These are phyloP conservation scores for Euryodendron excelsum DNA, from an alignment of 148 eudicot genomes.

Conservation along the genomic window DNA sequence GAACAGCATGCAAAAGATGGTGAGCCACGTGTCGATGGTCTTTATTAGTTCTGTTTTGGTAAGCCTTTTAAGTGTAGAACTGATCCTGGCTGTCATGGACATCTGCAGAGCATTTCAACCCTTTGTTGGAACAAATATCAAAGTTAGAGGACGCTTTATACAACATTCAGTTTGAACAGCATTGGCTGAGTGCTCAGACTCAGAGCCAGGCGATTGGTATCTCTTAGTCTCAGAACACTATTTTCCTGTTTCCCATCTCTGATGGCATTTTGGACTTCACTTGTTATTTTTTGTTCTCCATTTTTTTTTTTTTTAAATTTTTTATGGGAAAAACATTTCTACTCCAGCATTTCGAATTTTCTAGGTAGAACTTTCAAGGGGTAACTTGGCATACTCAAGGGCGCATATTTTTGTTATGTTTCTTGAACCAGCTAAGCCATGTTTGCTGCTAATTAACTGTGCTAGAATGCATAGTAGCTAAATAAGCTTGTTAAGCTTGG, in stretches of 20 bases:
- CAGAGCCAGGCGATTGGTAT: conserved; percentile 92
- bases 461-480: no score
- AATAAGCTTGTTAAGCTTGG: no score
- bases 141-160: conserved; percentile 84
- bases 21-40: conserved; percentile 20
- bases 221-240: background rate
- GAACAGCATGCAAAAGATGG: conserved; percentile 98
- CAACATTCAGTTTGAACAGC: conserved; percentile 95
- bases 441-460: no score
- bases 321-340: background rate
- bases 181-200: conserved; percentile 91
- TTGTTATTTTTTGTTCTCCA: background rate
- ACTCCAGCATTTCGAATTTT: background rate
- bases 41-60: background rate
- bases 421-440: background rate
- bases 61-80: background rate
- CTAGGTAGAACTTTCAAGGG: background rate
- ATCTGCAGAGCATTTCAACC: conserved; percentile 83
- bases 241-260: background rate
- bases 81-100: background rate
- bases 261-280: background rate
- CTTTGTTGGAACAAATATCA: conserved; percentile 72
- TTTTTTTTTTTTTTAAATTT: no score
- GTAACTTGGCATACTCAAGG: background rate
- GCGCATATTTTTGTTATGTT: background rate